Conservation (phyloP, 2,329 filamentous ascomycete species). For the Ophiobolus disseminans region DNA sequence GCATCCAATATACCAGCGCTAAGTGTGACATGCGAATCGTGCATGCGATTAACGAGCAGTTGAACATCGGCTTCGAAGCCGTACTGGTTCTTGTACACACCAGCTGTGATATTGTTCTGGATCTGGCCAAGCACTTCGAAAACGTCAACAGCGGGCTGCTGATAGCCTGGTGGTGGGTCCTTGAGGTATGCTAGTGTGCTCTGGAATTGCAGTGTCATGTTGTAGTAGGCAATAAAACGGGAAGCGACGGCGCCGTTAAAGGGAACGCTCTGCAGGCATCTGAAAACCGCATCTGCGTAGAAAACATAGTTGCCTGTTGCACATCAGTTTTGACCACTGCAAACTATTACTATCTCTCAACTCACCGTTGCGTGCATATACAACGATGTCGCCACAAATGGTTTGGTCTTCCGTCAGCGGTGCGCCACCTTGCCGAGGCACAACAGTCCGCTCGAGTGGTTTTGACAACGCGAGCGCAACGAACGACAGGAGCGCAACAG, state of each 20-base stretch:
- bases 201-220: conserved; percentile 55
- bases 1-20: conserved; percentile 35
- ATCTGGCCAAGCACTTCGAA: conserved; percentile 36
- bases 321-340: not conserved
- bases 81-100: conserved; percentile 48
- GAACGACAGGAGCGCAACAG: not conserved
- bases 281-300: conserved; percentile 13
- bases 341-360: not conserved
- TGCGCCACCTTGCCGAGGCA: not conserved
- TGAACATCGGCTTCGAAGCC: conserved; percentile 49
- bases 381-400: conserved; percentile 3
- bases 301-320: not conserved
- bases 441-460: not conserved
- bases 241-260: conserved; percentile 55
- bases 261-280: conserved; percentile 55
- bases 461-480: not conserved
- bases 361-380: conserved; percentile 13
- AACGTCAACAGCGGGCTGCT: conserved; percentile 50
- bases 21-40: conserved; percentile 44
- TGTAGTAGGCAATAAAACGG: conserved; percentile 55
- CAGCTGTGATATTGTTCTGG: conserved; percentile 25
- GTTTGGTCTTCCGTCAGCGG: not conserved
- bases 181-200: conserved; percentile 53
- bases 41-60: conserved; percentile 33
- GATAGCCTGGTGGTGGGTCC: conserved; percentile 50